These are phyloP conservation scores for Solidago caesia DNA, from an alignment of 129 eudicot species.

Conservation along the genomic window DNA sequence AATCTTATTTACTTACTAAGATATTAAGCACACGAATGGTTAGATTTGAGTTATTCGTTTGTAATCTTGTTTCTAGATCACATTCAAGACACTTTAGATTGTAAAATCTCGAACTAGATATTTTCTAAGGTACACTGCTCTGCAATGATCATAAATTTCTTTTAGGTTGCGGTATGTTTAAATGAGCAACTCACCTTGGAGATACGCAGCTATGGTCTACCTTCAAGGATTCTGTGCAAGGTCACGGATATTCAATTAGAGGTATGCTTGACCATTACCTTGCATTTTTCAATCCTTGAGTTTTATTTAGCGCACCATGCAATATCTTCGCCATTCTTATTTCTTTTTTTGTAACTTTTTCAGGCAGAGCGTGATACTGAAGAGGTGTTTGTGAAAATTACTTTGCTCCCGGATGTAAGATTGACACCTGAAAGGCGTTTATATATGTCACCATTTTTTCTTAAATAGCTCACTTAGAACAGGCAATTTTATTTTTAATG, in stretches of 20 bases:
- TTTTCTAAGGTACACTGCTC: too few relatives aligned
- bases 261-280: constrained; percentile 23
- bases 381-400: constrained; percentile 35
- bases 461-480: background rate
- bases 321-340: too few relatives aligned
- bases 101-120: background rate
- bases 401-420: constrained; percentile 35
- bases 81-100: background rate
- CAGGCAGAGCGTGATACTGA: constrained; percentile 34
- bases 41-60: background rate
- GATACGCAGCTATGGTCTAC: constrained; percentile 27
- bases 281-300: constrained; percentile 2
- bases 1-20: too few relatives aligned
- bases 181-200: constrained; percentile 3
- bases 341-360: background rate
- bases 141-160: too few relatives aligned
- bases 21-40: background rate
- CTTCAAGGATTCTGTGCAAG: constrained; percentile 37
- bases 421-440: too few relatives aligned
- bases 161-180: constrained; percentile 29
- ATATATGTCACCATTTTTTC: background rate
- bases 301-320: too few relatives aligned
- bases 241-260: constrained; percentile 24
- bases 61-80: constrained; percentile 2
- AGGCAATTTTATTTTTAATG: background rate